A percentile compares a stretch with the other conserved stretches of the same genome.
Evolutionary conservation across 768 basidiomycete genomes (phyloP).

Genomic region (Rhizopogon vesiculosus): DNA sequence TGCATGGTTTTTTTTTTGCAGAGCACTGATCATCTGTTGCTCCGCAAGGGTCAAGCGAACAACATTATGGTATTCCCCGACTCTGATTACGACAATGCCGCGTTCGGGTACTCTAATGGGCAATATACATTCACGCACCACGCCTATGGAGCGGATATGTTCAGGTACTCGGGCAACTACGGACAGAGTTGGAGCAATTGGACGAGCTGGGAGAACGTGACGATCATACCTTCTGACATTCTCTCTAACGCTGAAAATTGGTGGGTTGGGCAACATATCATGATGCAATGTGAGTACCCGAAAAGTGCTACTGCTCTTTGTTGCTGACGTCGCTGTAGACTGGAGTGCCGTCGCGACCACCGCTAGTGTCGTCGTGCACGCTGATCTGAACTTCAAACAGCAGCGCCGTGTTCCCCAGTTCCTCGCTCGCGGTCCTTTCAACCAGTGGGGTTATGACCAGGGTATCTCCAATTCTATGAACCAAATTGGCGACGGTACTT

Average conservation of each 20-base stretch:
- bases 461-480: conserved; percentile 72
- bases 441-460: conserved; percentile 87
- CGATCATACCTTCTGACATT: conserved; percentile 52
- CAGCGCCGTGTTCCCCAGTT: conserved; percentile 82
- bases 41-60: conserved; percentile 70
- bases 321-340: conserved; percentile 40
- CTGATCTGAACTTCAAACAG: conserved; percentile 59
- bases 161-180: conserved; percentile 85
- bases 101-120: conserved; percentile 54
- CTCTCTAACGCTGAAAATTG: conserved; percentile 48
- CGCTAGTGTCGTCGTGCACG: conserved; percentile 66
- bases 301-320: background rate
- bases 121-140: conserved; percentile 76
- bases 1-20: conserved; percentile 18
- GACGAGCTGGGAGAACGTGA: conserved; percentile 72
- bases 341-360: conserved; percentile 70
- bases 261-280: conserved; percentile 83
- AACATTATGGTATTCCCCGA: conserved; percentile 89
- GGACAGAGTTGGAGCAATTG: conserved; percentile 76
- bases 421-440: conserved; percentile 85
- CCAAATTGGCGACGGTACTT: conserved; percentile 57
- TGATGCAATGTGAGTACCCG: conserved; percentile 71
- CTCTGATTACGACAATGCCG: conserved; percentile 66
- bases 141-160: conserved; percentile 82
- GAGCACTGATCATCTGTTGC: conserved; percentile 69